Evolutionary conservation across 2,329 filamentous ascomycete species (phyloP).

Genomic region (Hypoxylon sp.): DNA sequence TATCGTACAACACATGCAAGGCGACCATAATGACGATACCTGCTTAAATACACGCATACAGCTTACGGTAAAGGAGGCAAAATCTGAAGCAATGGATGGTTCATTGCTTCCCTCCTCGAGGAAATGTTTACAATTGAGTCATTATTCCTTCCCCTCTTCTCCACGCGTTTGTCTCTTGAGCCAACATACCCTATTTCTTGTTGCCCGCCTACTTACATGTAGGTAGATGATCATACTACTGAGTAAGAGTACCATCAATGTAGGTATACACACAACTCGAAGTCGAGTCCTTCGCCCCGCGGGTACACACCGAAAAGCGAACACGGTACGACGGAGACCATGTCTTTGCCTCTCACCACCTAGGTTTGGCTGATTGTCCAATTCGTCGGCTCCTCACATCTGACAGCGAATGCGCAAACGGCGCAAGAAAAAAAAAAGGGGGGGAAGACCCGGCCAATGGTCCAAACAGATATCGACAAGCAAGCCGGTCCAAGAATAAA

Average conservation of each 20-base stretch:
- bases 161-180: neutral
- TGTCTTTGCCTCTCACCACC: conserved; percentile 15
- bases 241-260: too few relatives aligned
- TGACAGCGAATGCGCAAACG: conserved; percentile 39
- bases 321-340: conserved; percentile 34
- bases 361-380: conserved; percentile 27
- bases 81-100: conserved; percentile 15
- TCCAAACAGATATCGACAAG: conserved; percentile 41
- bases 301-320: conserved; percentile 37
- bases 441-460: conserved; percentile 26
- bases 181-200: neutral
- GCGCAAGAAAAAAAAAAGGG: conserved; percentile 36
- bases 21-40: conserved; percentile 37
- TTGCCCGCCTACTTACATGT: too few relatives aligned
- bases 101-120: conserved; percentile 1
- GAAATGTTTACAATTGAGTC: conserved; percentile 1
- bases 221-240: conserved; percentile 23
- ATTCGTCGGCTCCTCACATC: conserved; percentile 40
- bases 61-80: conserved; percentile 27
- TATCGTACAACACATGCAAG: conserved; percentile 36
- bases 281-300: conserved; percentile 40
- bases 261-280: conserved; percentile 29
- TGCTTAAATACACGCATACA: conserved; percentile 22
- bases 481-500: conserved; percentile 27
- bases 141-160: conserved; percentile 1